A percentile compares a stretch with the other conserved stretches of the same genome.
phyloP scores from a whole-genome alignment of 345 rosid species.

The Hypericum androsaemum region DNA sequence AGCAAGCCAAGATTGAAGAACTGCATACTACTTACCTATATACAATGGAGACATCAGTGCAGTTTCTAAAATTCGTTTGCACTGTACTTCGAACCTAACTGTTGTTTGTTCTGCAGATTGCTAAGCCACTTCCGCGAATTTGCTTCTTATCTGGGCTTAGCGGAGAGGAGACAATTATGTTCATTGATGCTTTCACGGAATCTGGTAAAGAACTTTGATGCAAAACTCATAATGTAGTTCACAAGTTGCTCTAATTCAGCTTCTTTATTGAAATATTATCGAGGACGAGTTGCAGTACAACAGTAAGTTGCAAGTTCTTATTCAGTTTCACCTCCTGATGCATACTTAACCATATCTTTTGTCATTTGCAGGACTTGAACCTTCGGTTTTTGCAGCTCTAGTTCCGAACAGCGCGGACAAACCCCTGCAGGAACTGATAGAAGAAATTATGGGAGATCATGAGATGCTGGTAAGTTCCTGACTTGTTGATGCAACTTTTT shows the following conservation, averaged over 20 bases:
- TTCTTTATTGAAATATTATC: background rate
- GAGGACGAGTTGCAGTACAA: no score
- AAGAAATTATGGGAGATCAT: slow-evolving; percentile 87
- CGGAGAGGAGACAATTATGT: slow-evolving; percentile 96
- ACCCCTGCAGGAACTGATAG: slow-evolving; percentile 51
- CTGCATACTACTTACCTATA: no score
- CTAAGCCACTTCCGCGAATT: slow-evolving; percentile 56
- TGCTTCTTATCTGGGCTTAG: slow-evolving; percentile 80
- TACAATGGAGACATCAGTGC: no score
- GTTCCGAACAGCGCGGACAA: slow-evolving; percentile 78
- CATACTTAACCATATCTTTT: no score
- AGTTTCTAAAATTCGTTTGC: no score
- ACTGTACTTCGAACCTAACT: no score
- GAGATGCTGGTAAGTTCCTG: slow-evolving; percentile 61
- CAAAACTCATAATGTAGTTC: background rate
- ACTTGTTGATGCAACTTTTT: background rate
- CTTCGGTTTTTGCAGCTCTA: slow-evolving; percentile 75
- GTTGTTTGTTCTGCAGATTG: slow-evolving; percentile 31
- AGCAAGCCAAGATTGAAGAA: no score
- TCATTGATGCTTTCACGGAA: slow-evolving; percentile 79
- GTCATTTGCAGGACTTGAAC: slow-evolving; percentile 58
- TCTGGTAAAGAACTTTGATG: slow-evolving; percentile 30
- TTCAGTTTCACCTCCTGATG: no score
- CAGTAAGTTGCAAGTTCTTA: no score
- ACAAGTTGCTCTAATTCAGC: background rate